Evolutionary conservation across 306 rosid genomes (phyloP).

Genomic region (Luffa aegyptiaca): DNA sequence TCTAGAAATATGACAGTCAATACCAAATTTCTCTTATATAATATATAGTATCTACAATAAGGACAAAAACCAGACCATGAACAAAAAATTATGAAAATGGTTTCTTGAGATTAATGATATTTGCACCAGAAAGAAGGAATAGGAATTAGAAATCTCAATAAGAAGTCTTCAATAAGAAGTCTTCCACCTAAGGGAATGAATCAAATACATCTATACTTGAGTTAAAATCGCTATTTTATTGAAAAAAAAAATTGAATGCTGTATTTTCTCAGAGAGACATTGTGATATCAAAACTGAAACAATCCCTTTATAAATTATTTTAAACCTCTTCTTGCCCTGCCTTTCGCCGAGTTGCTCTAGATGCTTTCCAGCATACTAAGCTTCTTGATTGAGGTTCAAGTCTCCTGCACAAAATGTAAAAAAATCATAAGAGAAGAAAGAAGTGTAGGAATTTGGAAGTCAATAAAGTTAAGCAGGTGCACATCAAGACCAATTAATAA

Average conservation of each 20-base stretch:
- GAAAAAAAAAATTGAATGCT: not conserved
- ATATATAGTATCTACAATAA: not conserved
- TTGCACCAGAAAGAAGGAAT: not conserved
- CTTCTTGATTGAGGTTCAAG: conserved; percentile 91
- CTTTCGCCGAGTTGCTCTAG: conserved; percentile 71
- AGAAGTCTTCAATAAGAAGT: not conserved
- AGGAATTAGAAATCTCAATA: not conserved
- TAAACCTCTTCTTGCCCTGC: conserved; percentile 23
- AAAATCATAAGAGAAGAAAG: not conserved
- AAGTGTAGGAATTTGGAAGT: not conserved
- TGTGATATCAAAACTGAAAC: not conserved
- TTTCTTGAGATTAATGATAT: not conserved
- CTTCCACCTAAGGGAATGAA: not conserved
- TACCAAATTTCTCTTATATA: not conserved
- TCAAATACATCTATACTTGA: not conserved
- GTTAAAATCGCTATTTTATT: not conserved
- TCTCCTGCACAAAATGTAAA: conserved; percentile 46
- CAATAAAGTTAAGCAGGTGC: not conserved
- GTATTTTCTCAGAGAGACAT: not conserved
- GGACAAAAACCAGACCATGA: not conserved
- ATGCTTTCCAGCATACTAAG: conserved; percentile 84
- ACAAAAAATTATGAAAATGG: not conserved
- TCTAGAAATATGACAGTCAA: not conserved
- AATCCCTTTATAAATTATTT: not conserved
- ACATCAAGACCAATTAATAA: not conserved